Conservation (phyloP, 345 rosid species). For the Sapria himalayana region DNA sequence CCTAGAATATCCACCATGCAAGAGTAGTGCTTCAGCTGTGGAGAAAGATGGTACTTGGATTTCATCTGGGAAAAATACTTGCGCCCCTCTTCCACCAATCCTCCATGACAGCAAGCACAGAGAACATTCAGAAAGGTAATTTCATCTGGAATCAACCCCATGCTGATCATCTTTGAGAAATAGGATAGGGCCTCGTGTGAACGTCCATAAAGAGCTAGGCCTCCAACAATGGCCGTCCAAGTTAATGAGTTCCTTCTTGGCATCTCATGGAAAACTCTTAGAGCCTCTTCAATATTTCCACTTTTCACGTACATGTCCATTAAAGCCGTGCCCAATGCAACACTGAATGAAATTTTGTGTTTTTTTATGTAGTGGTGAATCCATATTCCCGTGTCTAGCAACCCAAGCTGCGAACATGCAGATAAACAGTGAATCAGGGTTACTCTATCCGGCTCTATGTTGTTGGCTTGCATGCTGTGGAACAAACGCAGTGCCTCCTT, state of each 20-base stretch:
- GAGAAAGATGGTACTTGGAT: conserved; percentile 29
- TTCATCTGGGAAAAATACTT: conserved; percentile 45
- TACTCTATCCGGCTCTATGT: conserved; percentile 40
- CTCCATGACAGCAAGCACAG: conserved; percentile 81
- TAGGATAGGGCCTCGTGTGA: conserved; percentile 40
- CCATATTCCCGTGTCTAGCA: conserved; percentile 74
- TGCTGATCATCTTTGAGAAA: conserved; percentile 45
- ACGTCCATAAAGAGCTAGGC: conserved; percentile 57
- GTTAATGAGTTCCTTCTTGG: conserved; percentile 49
- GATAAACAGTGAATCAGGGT: conserved; percentile 72
- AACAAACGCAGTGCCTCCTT: conserved; percentile 58
- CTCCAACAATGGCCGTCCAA: conserved; percentile 58
- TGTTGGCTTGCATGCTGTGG: conserved; percentile 51
- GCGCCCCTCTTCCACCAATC: conserved; percentile 59
- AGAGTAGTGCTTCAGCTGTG: conserved; percentile 60
- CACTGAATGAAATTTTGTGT: conserved; percentile 30
- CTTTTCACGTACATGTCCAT: conserved; percentile 82
- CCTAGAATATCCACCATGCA: conserved; percentile 85
- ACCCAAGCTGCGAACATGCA: conserved; percentile 79
- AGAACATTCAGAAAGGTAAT: conserved; percentile 59
- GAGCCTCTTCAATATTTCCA: conserved; percentile 54
- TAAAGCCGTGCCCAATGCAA: conserved; percentile 55
- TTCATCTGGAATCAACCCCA: conserved; percentile 55
- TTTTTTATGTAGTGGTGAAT: conserved; percentile 47
- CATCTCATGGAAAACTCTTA: conserved; percentile 40